Conservation (phyloP, 176 grass and related monocot species). For the Oryza australiensis region DNA sequence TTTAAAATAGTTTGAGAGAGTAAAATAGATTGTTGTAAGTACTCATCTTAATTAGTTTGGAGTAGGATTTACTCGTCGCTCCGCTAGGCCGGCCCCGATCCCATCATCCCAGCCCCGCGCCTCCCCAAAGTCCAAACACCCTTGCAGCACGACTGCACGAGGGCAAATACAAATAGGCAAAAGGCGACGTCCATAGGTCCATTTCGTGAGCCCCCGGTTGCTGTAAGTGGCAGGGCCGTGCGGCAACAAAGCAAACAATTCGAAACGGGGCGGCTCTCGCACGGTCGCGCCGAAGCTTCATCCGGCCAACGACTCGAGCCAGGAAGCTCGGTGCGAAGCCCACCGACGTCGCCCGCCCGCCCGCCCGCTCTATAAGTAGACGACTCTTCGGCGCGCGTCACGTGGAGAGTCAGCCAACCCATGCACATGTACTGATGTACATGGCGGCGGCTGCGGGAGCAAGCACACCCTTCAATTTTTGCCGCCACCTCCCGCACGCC, state of each 20-base stretch:
- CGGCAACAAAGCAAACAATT: neutral
- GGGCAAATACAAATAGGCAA: neutral
- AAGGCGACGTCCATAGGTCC: neutral
- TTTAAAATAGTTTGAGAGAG: too few relatives aligned
- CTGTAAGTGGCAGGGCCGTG: neutral
- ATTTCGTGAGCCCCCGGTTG: neutral
- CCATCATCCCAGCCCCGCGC: neutral
- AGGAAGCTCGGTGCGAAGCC: slow-evolving; percentile 51
- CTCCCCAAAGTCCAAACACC: neutral
- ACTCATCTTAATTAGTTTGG: too few relatives aligned
- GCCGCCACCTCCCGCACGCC: neutral
- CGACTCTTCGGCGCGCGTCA: neutral
- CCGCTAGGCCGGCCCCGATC: too few relatives aligned
- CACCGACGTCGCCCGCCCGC: neutral
- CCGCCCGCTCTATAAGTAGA: neutral
- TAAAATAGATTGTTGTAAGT: too few relatives aligned
- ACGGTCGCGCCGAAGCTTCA: slow-evolving; percentile 39
- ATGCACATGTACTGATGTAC: neutral
- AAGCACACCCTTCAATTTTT: neutral
- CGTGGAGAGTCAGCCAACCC: neutral
- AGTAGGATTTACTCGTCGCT: too few relatives aligned
- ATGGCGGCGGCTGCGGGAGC: slow-evolving; percentile 18
- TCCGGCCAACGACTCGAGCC: neutral
- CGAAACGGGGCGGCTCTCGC: slow-evolving; percentile 19
- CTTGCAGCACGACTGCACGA: neutral